Conservation (phyloP, 257 asterid species). For the Solanum habrochaites region DNA sequence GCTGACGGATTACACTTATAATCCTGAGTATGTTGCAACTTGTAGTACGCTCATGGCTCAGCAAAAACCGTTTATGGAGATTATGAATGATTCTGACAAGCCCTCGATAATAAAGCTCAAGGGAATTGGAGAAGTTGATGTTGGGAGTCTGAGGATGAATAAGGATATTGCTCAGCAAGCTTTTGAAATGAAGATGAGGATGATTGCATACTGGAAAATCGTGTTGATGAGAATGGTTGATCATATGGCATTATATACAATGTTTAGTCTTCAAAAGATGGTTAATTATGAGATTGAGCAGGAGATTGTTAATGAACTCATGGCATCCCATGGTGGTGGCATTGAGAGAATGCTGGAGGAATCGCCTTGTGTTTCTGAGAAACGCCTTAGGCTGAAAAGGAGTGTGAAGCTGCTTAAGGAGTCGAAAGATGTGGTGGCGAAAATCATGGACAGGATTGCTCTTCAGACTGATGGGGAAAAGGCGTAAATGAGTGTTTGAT, state of each 20-base stretch:
- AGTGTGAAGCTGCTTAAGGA: conserved; percentile 13
- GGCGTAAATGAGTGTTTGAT: not conserved
- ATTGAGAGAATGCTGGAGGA: conserved; percentile 9
- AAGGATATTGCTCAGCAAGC: not conserved
- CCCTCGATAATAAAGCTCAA: no score
- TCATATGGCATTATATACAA: not conserved
- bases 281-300: not conserved
- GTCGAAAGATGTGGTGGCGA: conserved; percentile 4
- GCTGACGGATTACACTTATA: not conserved
- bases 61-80: not conserved
- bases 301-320: not conserved
- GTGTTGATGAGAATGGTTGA: not conserved
- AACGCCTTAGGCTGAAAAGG: not conserved
- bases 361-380: conserved; percentile 2
- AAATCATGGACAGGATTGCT: not conserved
- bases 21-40: not conserved
- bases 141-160: not conserved
- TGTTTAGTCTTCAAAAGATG: not conserved
- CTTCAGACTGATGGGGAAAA: not conserved
- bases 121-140: not conserved
- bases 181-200: conserved; percentile 19
- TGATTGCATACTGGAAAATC: conserved; percentile 18
- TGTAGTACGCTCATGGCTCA: not conserved
- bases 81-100: not conserved
- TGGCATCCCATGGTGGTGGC: conserved; percentile 2